Percentiles rank a stretch among this genome's conserved stretches.
phyloP scores from a whole-genome alignment of 345 rosid species.

The Brassica rapa region DNA sequence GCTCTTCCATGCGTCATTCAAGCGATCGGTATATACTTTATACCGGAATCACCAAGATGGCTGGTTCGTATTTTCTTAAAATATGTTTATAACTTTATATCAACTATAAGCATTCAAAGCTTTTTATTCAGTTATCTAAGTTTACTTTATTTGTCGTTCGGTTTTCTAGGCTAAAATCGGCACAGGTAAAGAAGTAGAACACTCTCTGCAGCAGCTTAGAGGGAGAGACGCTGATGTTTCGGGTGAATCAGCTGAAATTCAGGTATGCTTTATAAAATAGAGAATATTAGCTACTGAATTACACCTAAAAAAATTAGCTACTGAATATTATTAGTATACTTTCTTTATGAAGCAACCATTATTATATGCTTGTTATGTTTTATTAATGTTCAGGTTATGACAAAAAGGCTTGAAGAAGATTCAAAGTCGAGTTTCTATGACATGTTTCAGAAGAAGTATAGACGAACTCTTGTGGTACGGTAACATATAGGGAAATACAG shows the following conservation, averaged over 20 bases:
- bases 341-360: not conserved
- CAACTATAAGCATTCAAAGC: not conserved
- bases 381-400: slow-evolving; percentile 29
- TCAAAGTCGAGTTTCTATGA: slow-evolving; percentile 30
- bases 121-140: not conserved
- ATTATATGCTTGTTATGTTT: slow-evolving; percentile 4
- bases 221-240: slow-evolving; percentile 47
- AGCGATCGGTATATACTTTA: slow-evolving; percentile 41
- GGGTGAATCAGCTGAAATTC: slow-evolving; percentile 54
- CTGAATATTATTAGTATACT: not conserved
- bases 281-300: not conserved
- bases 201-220: slow-evolving; percentile 46
- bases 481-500: not conserved
- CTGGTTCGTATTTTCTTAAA: slow-evolving; percentile 40
- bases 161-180: slow-evolving; percentile 48
- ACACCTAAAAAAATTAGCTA: not conserved
- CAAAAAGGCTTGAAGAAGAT: slow-evolving; percentile 25
- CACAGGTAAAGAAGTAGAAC: slow-evolving; percentile 45
- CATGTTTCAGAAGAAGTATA: slow-evolving; percentile 42
- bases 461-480: slow-evolving; percentile 37
- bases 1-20: slow-evolving; percentile 44
- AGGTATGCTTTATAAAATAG: slow-evolving; percentile 24
- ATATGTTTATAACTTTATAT: not conserved
- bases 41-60: slow-evolving; percentile 64
- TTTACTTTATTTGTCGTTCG: not conserved